Base-by-base conservation (phyloP, 257 asterid genomes). In the Coffea eugenioides region DNA sequence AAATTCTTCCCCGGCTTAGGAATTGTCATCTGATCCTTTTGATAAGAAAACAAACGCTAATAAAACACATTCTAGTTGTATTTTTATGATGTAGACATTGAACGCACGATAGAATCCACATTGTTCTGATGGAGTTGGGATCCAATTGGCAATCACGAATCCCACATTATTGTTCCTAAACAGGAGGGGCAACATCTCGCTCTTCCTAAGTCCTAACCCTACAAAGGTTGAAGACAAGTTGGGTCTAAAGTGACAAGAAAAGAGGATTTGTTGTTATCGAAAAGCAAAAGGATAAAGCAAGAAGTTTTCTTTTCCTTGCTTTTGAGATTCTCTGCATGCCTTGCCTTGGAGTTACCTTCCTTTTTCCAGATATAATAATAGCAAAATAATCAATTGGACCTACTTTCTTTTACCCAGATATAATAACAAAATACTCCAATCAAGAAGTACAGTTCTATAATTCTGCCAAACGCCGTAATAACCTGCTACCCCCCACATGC, bases 281-380 rank as follows among this genome's bases (percentile, higher is more conserved):
- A 88, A 91, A 87, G 86, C 84, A 75, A 88, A 21, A 14, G 69
- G 80, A 70, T 82, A 90, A 87, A 87, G 88, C 85, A 86, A 76
- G 49, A 73, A 49, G 67, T 71, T 76, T 57, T 76, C 84, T 73
- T 57, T 78, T 75, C 41, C 56, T 56, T 76, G n/a, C 66, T 36
- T 49, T 51, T 31, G 74, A 84, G 87, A 86, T 88, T 86, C 88
- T 83, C 84, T 88, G 96, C 89, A 88, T 86, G 87, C 87, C 81
- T 39, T 39, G 43, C 87, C 81, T 39, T 39, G 43, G 36, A 69
- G 20, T 49, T 51, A 8, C 21, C 59, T 64, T 82, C 64, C 80
- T 76, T 82, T 71, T 43, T 74, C 80, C 69, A 71, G 18, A 27
- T 69, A 45, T 52, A 36, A 66, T 69, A 77, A 77, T 39, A 39